A percentile compares a stretch with the other conserved stretches of the same genome.
phyloP scores from a whole-genome alignment of 805 yeast genomes.

The Myxozyma nipponensis region DNA sequence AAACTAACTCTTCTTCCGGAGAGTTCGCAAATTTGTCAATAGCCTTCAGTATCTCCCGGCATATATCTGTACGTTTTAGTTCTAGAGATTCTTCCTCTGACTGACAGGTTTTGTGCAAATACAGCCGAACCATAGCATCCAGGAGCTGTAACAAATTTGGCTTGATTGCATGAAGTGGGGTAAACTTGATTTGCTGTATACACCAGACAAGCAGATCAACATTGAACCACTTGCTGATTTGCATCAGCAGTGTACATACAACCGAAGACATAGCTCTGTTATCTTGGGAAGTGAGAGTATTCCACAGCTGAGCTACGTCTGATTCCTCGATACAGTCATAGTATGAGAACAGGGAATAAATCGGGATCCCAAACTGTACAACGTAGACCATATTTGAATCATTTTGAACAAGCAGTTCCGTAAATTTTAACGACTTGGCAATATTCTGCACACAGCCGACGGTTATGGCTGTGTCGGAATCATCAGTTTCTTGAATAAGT shows the following conservation, averaged over 20 bases:
- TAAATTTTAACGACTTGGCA: conserved; percentile 4
- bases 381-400: conserved; percentile 15
- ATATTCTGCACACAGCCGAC: background rate
- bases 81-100: no score
- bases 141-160: conserved; percentile 12
- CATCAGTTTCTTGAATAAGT: conserved; percentile 7
- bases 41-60: conserved; percentile 9
- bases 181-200: conserved; percentile 1
- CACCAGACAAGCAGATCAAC: conserved; percentile 15
- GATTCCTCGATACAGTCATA: conserved; percentile 7
- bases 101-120: no score
- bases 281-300: conserved; percentile 7
- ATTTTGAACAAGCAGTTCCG: conserved; percentile 16
- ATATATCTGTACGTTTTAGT: no score
- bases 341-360: conserved; percentile 9
- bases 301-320: conserved; percentile 13
- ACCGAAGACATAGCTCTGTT: conserved; percentile 5
- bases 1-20: conserved; percentile 8
- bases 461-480: background rate
- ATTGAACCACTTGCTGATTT: conserved; percentile 9
- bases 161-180: conserved; percentile 9
- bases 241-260: conserved; percentile 4
- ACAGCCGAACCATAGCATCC: conserved; percentile 9
- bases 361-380: conserved; percentile 18
- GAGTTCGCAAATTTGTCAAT: conserved; percentile 12